A percentile compares a stretch with the other conserved stretches of the same genome.
phyloP scores from a whole-genome alignment of 2,329 filamentous ascomycete species.

The Penicillium hesseltinei region DNA sequence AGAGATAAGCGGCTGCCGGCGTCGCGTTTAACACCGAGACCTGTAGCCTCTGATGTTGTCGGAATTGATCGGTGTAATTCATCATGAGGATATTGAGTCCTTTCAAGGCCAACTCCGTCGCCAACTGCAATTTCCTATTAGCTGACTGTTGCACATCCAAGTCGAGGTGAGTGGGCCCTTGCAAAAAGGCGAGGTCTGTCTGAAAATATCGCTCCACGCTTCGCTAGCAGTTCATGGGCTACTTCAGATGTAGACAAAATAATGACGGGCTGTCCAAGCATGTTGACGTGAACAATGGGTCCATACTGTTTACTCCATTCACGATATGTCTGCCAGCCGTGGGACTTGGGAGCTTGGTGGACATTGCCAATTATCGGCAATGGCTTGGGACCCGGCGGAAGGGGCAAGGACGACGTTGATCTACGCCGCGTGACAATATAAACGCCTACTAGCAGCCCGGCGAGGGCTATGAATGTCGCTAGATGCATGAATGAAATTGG shows the following conservation, averaged over 20 bases:
- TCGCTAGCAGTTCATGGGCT: neutral
- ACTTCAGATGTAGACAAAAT: neutral
- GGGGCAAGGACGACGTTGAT: neutral
- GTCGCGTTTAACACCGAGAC: conserved; percentile 46
- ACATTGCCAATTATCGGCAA: neutral
- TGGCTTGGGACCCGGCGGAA: neutral
- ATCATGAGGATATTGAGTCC: conserved; percentile 49
- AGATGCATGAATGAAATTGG: neutral
- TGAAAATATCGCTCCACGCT: neutral
- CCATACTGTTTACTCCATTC: neutral
- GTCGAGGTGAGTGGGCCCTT: neutral
- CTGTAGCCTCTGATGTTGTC: conserved; percentile 44
- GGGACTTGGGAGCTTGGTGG: neutral
- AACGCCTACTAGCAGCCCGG: neutral
- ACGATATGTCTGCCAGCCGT: neutral
- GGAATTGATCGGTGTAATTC: conserved; percentile 52
- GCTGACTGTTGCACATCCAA: neutral
- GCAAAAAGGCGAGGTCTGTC: neutral
- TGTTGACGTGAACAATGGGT: neutral
- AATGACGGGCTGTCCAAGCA: neutral
- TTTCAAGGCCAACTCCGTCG: conserved; percentile 19
- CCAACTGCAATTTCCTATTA: neutral
- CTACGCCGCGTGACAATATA: neutral
- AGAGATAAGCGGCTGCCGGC: conserved; percentile 14
- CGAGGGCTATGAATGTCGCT: neutral